phyloP scores from a whole-genome alignment of 2,329 filamentous ascomycete genomes.

The Clonostachys chloroleuca region DNA sequence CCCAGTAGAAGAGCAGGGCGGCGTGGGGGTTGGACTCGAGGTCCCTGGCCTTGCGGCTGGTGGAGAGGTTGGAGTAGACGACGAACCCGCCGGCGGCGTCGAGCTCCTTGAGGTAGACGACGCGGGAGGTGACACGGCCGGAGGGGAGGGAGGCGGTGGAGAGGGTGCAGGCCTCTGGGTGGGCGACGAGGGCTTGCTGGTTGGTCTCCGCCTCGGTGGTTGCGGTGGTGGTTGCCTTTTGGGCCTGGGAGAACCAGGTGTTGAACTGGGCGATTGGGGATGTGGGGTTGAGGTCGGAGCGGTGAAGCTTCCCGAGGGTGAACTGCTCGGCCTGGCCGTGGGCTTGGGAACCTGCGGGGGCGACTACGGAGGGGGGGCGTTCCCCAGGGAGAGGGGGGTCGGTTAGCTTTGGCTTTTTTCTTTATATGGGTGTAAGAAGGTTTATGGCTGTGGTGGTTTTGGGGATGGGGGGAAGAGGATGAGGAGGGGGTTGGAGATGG shows the following conservation, averaged over 20 bases:
- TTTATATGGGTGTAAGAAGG: neutral
- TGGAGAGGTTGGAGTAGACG: conserved; percentile 89
- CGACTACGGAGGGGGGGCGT: conserved; percentile 37
- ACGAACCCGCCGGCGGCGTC: conserved; percentile 75
- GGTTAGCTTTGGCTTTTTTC: neutral
- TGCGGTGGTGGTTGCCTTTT: conserved; percentile 23
- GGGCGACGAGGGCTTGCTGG: conserved; percentile 47
- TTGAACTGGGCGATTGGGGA: conserved; percentile 83
- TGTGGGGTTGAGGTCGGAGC: conserved; percentile 51
- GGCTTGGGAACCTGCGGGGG: conserved; percentile 54
- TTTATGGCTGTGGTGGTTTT: neutral
- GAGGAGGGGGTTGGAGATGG: neutral
- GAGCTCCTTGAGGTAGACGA: conserved; percentile 95
- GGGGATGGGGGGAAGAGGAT: neutral
- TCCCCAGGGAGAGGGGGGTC: no score
- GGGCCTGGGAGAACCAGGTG: conserved; percentile 78
- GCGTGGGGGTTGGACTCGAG: conserved; percentile 72
- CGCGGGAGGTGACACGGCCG: conserved; percentile 77
- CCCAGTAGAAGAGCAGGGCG: conserved; percentile 88
- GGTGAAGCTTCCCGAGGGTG: conserved; percentile 56
- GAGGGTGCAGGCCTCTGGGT: conserved; percentile 85
- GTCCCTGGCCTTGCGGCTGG: conserved; percentile 65
- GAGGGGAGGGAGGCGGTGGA: conserved; percentile 80
- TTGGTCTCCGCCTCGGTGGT: conserved; percentile 48
- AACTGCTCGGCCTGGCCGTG: conserved; percentile 73